Percentiles rank a stretch among this genome's conserved stretches.
These are phyloP conservation scores for Chernovozyma aurita DNA, from an alignment of 1,139 yeast genomes.

Conservation along the genomic window DNA sequence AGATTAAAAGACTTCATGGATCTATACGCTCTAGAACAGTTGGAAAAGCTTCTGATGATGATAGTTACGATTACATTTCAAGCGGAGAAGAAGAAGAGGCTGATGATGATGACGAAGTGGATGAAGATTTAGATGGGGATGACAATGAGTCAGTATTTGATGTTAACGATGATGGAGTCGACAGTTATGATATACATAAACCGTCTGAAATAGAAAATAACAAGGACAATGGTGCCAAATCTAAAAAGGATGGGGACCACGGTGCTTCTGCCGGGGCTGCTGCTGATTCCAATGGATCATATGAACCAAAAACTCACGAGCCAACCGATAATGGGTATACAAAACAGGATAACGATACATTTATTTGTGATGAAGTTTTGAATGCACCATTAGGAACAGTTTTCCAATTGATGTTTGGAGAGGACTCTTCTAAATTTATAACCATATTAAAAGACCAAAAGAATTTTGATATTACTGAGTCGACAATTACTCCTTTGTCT, in stretches of 20 bases:
- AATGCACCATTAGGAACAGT: constrained; percentile 82
- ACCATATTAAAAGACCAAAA: constrained; percentile 62
- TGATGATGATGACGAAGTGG: neutral
- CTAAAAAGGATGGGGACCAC: too few species aligned
- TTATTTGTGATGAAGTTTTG: constrained; percentile 56
- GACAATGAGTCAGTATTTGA: constrained; percentile 1
- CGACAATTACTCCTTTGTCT: constrained; percentile 42
- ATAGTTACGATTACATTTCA: constrained; percentile 6
- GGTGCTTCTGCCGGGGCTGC: constrained; percentile 3
- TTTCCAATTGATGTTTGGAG: constrained; percentile 66
- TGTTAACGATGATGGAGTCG: constrained; percentile 1
- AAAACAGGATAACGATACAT: constrained; percentile 55
- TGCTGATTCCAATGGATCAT: constrained; percentile 16
- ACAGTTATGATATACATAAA: constrained; percentile 1
- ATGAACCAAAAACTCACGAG: constrained; percentile 37
- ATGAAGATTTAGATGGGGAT: neutral
- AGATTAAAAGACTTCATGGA: constrained; percentile 7
- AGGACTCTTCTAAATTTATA: constrained; percentile 55
- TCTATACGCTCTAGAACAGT: neutral
- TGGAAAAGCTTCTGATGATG: constrained; percentile 9
- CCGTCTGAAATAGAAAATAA: neutral
- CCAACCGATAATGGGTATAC: constrained; percentile 40
- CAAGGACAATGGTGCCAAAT: neutral
- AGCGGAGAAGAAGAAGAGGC: constrained; percentile 8
- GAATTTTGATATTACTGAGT: constrained; percentile 59